These are phyloP conservation scores for Coleophoma crateriformis DNA, from an alignment of 2,329 filamentous ascomycete genomes.

Conservation along the genomic window DNA sequence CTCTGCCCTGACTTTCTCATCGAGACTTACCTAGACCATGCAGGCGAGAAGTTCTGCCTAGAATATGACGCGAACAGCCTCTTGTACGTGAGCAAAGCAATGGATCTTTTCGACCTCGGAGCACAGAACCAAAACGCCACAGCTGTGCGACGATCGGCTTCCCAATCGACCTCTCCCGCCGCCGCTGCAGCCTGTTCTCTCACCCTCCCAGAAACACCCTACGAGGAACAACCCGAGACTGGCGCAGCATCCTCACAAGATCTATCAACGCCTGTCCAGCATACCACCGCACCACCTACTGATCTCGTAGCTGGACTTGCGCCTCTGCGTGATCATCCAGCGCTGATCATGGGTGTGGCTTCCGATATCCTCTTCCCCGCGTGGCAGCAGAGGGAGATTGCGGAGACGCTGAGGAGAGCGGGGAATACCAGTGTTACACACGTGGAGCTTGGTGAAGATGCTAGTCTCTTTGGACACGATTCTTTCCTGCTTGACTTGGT, in stretches of 20 bases:
- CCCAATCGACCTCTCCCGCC: slow-evolving; percentile 44
- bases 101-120: slow-evolving; percentile 96
- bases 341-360: slow-evolving; percentile 86
- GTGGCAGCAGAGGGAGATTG: slow-evolving; percentile 96
- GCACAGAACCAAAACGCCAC: slow-evolving; percentile 61
- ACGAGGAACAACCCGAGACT: slow-evolving; percentile 69
- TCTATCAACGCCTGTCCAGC: slow-evolving; percentile 25
- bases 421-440: slow-evolving; percentile 83
- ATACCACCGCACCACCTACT: slow-evolving; percentile 55
- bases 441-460: slow-evolving; percentile 87
- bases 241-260: slow-evolving; percentile 28
- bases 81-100: slow-evolving; percentile 95
- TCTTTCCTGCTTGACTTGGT: slow-evolving; percentile 91
- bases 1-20: slow-evolving; percentile 97
- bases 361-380: slow-evolving; percentile 96
- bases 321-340: slow-evolving; percentile 68
- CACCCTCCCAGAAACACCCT: slow-evolving; percentile 76
- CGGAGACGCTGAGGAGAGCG: slow-evolving; percentile 68
- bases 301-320: slow-evolving; percentile 76
- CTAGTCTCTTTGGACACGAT: slow-evolving; percentile 93
- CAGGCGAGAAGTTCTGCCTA: slow-evolving; percentile 95
- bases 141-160: slow-evolving; percentile 53
- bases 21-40: slow-evolving; percentile 96
- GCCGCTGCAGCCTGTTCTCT: slow-evolving; percentile 60
- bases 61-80: slow-evolving; percentile 95